Conservation (phyloP, 208 protist species). For the Acanthamoeba lenticulata region DNA sequence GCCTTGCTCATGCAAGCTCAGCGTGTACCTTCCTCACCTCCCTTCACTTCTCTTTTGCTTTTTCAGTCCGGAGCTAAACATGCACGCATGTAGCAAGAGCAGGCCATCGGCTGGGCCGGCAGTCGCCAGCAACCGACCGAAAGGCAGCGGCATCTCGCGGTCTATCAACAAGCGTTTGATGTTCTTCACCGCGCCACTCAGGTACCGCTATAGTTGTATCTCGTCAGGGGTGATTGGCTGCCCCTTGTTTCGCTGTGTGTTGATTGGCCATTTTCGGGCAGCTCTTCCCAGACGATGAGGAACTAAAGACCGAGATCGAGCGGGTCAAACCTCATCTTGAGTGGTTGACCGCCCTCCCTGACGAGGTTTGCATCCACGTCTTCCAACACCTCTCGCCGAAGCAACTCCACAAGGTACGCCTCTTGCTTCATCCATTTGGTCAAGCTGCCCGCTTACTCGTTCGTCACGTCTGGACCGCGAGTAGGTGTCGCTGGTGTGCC, state of each 20-base stretch:
- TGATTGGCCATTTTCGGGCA: neutral
- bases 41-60: too few relatives aligned
- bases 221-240: neutral
- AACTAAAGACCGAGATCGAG: neutral
- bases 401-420: neutral
- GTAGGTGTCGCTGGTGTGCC: neutral
- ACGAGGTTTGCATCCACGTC: neutral
- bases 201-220: neutral
- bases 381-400: neutral
- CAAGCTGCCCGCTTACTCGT: too few relatives aligned
- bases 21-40: neutral
- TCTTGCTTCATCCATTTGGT: neutral
- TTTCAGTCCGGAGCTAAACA: neutral
- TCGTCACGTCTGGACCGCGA: too few relatives aligned
- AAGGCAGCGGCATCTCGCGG: neutral
- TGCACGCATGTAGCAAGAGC: neutral
- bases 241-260: too few relatives aligned
- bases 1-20: neutral
- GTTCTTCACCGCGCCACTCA: neutral
- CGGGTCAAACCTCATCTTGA: neutral
- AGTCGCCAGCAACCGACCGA: neutral
- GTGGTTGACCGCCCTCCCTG: neutral
- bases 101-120: neutral
- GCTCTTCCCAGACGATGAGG: neutral
- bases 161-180: neutral